Conservation (phyloP, 495 filamentous ascomycete genomes). For the Aspergillus biplanus region DNA sequence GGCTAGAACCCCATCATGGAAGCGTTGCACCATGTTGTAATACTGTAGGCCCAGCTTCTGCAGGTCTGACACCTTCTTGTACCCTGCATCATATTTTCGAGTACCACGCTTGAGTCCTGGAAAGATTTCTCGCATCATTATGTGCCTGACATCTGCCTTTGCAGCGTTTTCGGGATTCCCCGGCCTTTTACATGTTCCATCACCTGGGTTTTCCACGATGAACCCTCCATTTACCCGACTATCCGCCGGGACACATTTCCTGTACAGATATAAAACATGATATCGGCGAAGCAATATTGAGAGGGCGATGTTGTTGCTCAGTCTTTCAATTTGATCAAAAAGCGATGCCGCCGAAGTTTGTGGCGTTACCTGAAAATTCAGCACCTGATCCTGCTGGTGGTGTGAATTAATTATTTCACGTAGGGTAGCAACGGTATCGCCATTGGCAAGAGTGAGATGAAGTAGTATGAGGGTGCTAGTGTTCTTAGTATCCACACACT, state of each 20-base stretch:
- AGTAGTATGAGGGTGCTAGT: neutral
- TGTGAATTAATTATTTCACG: neutral
- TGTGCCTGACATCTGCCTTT: neutral
- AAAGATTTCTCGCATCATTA: neutral
- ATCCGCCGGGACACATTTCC: neutral
- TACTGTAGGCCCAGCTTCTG: neutral
- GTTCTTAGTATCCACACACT: neutral
- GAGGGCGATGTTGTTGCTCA: neutral
- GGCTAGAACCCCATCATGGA: neutral
- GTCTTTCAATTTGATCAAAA: neutral
- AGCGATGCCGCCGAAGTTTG: neutral
- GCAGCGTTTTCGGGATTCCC: neutral
- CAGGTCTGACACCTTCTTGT: neutral
- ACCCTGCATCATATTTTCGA: neutral
- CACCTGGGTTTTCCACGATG: neutral
- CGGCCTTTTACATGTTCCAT: neutral
- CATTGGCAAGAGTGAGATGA: neutral
- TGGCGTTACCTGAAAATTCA: neutral
- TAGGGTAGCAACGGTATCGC: neutral
- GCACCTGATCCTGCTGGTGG: neutral
- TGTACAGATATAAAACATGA: neutral
- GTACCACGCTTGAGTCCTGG: neutral
- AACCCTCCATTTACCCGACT: neutral
- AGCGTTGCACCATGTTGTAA: neutral
- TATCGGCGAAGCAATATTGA: neutral